phyloP scores from a whole-genome alignment of 768 basidiomycete species.

The Fomitopsis serialis region DNA sequence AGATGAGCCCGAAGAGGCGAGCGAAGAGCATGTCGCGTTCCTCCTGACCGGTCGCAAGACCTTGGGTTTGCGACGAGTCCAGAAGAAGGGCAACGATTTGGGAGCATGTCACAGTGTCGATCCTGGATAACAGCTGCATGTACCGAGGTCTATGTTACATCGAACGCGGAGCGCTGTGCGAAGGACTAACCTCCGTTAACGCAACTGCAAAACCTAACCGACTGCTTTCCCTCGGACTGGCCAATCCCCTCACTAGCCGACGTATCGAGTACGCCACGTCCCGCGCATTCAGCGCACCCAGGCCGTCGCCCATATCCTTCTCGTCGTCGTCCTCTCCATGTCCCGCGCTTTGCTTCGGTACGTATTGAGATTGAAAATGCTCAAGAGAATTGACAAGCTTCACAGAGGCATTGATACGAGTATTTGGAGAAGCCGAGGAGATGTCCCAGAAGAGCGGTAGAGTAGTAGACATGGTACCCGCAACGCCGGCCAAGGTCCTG shows the following conservation, averaged over 20 bases:
- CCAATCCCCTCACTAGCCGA: slow-evolving; percentile 80
- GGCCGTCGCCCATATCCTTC: slow-evolving; percentile 38
- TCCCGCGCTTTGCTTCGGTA: slow-evolving; percentile 32
- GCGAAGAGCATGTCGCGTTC: slow-evolving; percentile 92
- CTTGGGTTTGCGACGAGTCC: slow-evolving; percentile 63
- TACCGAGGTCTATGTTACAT: slow-evolving; percentile 4
- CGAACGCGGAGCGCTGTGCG: neutral
- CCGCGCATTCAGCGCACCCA: slow-evolving; percentile 73
- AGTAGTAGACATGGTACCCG: slow-evolving; percentile 67
- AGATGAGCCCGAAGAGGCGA: slow-evolving; percentile 82
- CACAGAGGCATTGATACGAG: slow-evolving; percentile 80
- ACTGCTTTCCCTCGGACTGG: slow-evolving; percentile 90
- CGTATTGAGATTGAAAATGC: slow-evolving; percentile 73
- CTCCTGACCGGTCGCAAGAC: slow-evolving; percentile 84
- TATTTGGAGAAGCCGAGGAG: slow-evolving; percentile 73
- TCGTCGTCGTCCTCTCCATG: slow-evolving; percentile 42
- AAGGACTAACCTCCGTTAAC: slow-evolving; percentile 74
- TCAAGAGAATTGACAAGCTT: slow-evolving; percentile 79
- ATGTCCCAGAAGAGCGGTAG: slow-evolving; percentile 93
- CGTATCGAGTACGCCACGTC: slow-evolving; percentile 93
- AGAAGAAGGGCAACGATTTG: slow-evolving; percentile 75
- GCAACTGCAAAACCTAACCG: slow-evolving; percentile 94
- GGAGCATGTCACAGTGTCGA: slow-evolving; percentile 70
- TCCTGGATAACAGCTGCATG: slow-evolving; percentile 69
- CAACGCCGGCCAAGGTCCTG: neutral